Conservation (phyloP, 495 filamentous ascomycete species). For the Xylaria sp. region DNA sequence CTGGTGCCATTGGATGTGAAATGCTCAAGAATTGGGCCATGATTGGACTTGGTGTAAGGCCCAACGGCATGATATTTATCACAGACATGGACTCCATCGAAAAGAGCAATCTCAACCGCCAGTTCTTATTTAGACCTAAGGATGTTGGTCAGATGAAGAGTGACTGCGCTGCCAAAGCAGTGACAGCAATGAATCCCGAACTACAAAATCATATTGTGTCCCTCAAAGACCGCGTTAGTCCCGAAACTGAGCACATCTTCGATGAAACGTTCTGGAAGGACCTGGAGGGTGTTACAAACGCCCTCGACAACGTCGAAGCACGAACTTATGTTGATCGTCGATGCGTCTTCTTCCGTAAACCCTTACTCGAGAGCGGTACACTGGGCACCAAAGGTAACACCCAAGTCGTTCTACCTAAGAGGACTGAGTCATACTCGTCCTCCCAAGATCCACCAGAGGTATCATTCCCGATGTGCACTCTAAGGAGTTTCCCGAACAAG, state of each 20-base stretch:
- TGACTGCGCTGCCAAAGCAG: conserved; percentile 88
- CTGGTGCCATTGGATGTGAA: conserved; percentile 97
- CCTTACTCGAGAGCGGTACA: conserved; percentile 94
- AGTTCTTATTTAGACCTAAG: conserved; percentile 93
- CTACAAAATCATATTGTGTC: conserved; percentile 82
- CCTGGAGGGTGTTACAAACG: conserved; percentile 95
- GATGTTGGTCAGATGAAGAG: conserved; percentile 98
- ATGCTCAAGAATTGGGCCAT: conserved; percentile 99
- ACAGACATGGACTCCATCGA: conserved; percentile 99
- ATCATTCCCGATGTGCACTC: conserved; percentile 98
- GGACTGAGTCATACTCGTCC: conserved; percentile 98
- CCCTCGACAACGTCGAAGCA: conserved; percentile 96
- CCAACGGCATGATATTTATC: conserved; percentile 84
- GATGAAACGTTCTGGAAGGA: conserved; percentile 91
- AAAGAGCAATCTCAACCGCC: conserved; percentile 97
- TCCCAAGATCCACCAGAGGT: conserved; percentile 98
- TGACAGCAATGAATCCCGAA: conserved; percentile 93
- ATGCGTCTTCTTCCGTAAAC: conserved; percentile 98
- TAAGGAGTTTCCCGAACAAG: conserved; percentile 96
- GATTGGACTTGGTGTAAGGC: conserved; percentile 92
- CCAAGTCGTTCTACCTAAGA: conserved; percentile 86
- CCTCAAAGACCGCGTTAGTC: conserved; percentile 86
- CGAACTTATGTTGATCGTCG: conserved; percentile 96
- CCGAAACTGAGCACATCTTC: conserved; percentile 94
- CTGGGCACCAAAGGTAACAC: conserved; percentile 98